Conservation (phyloP, 2,329 filamentous ascomycete species). For the Neofusicoccum parvum region DNA sequence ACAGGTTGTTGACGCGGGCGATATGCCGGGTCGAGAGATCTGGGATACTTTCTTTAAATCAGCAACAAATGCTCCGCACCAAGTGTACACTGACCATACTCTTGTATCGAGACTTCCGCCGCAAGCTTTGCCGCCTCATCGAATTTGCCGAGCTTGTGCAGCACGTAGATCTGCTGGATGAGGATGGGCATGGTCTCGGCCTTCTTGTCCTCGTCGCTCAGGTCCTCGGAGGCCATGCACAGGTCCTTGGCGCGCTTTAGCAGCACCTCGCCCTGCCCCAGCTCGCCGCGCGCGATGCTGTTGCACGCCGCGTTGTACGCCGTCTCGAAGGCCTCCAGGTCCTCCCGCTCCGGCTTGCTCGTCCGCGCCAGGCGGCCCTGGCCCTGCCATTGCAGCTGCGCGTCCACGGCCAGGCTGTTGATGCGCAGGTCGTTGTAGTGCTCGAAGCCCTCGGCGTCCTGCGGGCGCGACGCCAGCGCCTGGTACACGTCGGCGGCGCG, state of each 20-base stretch:
- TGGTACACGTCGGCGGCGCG: slow-evolving; percentile 67
- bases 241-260: slow-evolving; percentile 70
- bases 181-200: slow-evolving; percentile 74
- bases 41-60: slow-evolving; percentile 54
- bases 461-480: slow-evolving; percentile 53
- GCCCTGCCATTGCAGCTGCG: slow-evolving; percentile 72
- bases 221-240: slow-evolving; percentile 72
- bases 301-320: slow-evolving; percentile 79
- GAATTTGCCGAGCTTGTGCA: slow-evolving; percentile 65
- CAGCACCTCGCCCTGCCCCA: slow-evolving; percentile 65
- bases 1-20: slow-evolving; percentile 66
- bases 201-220: slow-evolving; percentile 73
- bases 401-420: slow-evolving; percentile 71
- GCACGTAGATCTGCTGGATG: slow-evolving; percentile 74
- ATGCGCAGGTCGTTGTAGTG: slow-evolving; percentile 76
- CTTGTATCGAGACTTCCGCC: slow-evolving; percentile 60
- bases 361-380: slow-evolving; percentile 54
- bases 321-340: slow-evolving; percentile 74
- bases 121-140: slow-evolving; percentile 67
- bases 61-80: neutral
- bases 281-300: slow-evolving; percentile 69
- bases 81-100: slow-evolving; percentile 50
- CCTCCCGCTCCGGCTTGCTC: slow-evolving; percentile 60
- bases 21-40: slow-evolving; percentile 69
- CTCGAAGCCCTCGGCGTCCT: slow-evolving; percentile 48